Conservation (phyloP, 495 filamentous ascomycete species). For the Penicillium roqueforti region DNA sequence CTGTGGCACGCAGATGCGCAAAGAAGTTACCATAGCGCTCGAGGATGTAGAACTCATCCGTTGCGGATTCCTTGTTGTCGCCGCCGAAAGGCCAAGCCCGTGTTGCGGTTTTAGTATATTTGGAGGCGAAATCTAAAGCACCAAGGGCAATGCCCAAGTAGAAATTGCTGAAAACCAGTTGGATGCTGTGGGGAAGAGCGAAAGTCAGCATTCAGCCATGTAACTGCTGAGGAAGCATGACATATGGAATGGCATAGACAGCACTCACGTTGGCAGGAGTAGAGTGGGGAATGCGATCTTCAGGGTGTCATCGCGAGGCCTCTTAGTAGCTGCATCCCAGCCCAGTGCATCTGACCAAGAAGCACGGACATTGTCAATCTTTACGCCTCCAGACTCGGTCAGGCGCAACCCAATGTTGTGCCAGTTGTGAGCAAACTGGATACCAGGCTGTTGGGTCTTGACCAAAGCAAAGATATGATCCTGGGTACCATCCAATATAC, state of each 20-base stretch:
- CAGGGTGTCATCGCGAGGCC: conserved; percentile 42
- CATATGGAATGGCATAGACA: not conserved
- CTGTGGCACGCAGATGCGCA: conserved; percentile 53
- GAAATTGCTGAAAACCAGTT: conserved; percentile 60
- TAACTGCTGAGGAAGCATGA: not conserved
- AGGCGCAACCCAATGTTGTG: conserved; percentile 57
- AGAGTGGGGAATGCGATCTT: conserved; percentile 47
- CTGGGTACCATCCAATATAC: conserved; percentile 50
- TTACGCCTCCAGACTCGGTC: conserved; percentile 56
- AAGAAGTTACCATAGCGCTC: conserved; percentile 57
- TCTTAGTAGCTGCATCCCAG: conserved; percentile 45
- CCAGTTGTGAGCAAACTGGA: conserved; percentile 58
- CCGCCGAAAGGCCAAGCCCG: conserved; percentile 58
- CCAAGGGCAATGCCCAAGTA: conserved; percentile 58
- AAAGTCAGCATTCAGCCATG: not conserved
- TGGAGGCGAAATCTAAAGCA: conserved; percentile 43
- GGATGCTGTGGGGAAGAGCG: conserved; percentile 35
- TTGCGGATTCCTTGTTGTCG: conserved; percentile 48
- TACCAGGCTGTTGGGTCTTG: conserved; percentile 48
- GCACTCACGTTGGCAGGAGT: conserved; percentile 51
- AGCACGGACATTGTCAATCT: conserved; percentile 50
- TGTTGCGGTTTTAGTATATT: conserved; percentile 49
- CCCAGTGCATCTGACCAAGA: conserved; percentile 57
- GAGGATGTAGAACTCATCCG: conserved; percentile 60
- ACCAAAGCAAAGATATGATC: conserved; percentile 57